phyloP scores from a whole-genome alignment of 2,329 filamentous ascomycete genomes.

The Cyphellophora attinorum region DNA sequence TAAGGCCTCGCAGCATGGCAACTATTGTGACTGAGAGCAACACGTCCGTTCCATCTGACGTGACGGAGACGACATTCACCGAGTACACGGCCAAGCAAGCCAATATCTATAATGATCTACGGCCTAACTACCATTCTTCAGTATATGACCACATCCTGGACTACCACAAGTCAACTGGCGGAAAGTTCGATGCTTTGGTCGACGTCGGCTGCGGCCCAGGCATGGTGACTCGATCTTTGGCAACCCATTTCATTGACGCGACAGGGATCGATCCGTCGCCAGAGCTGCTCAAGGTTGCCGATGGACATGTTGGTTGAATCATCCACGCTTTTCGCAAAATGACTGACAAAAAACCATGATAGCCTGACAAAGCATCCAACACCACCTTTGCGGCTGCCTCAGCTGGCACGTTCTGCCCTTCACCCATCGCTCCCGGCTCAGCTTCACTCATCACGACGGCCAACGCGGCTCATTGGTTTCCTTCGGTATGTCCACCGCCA shows the following conservation, averaged over 20 bases:
- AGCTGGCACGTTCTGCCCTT: too few relatives aligned
- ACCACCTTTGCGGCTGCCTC: too few relatives aligned
- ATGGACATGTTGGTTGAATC: too few relatives aligned
- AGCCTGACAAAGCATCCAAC: too few relatives aligned
- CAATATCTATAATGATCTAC: conserved; percentile 33
- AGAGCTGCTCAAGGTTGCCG: conserved; percentile 49
- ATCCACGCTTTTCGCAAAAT: too few relatives aligned
- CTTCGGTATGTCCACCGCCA: too few relatives aligned
- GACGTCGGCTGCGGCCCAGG: conserved; percentile 53
- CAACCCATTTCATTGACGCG: conserved; percentile 34
- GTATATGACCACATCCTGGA: conserved; percentile 40
- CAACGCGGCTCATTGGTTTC: conserved; percentile 48
- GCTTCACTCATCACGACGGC: conserved; percentile 42
- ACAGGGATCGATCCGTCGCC: conserved; percentile 43
- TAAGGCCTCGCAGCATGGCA: too few relatives aligned
- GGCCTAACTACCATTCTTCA: conserved; percentile 33
- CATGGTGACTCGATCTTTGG: conserved; percentile 36
- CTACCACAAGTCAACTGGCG: conserved; percentile 39
- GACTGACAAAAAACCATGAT: too few relatives aligned
- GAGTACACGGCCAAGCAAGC: conserved; percentile 36
- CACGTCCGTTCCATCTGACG: too few relatives aligned
- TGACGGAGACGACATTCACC: too few relatives aligned
- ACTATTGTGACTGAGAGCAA: too few relatives aligned
- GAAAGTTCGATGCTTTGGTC: conserved; percentile 32
- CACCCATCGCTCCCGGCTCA: too few relatives aligned